These are phyloP conservation scores for Pelargonium nanum DNA, from an alignment of 345 rosid genomes.

Conservation along the genomic window DNA sequence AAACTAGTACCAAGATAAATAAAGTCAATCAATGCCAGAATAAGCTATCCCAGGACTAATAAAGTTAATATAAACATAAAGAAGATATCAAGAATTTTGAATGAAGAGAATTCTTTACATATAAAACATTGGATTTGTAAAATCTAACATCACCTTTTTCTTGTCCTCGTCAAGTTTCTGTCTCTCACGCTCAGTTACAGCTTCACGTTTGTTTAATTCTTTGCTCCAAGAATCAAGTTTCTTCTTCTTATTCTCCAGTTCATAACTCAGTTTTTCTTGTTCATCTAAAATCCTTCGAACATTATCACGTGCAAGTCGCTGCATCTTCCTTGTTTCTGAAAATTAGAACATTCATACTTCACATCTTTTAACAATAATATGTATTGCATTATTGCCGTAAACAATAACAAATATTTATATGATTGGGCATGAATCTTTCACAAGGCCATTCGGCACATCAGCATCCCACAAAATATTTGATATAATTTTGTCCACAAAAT, in stretches of 20 bases:
- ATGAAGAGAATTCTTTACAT: background rate
- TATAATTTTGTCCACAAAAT: background rate
- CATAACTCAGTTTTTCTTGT: conserved; percentile 51
- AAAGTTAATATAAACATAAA: background rate
- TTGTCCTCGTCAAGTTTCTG: conserved; percentile 83
- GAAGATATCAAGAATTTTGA: background rate
- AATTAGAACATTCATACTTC: background rate
- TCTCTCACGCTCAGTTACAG: conserved; percentile 68
- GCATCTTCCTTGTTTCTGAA: conserved; percentile 79
- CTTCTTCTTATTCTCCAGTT: conserved; percentile 50
- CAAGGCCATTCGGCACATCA: background rate
- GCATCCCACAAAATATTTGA: background rate
- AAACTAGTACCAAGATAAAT: background rate
- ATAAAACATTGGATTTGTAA: background rate
- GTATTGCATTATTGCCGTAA: background rate
- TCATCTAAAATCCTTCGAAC: conserved; percentile 55
- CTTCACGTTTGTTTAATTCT: conserved; percentile 66
- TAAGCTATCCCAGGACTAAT: background rate
- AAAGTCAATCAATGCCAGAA: background rate
- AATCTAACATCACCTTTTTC: conserved; percentile 38
- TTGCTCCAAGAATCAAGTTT: conserved; percentile 47
- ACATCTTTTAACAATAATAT: background rate
- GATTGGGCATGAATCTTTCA: background rate
- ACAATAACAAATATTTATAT: background rate
- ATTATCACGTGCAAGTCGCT: conserved; percentile 46